These are phyloP conservation scores for Colletotrichum sp. DNA, from an alignment of 2,329 filamentous ascomycete genomes.

Conservation along the genomic window DNA sequence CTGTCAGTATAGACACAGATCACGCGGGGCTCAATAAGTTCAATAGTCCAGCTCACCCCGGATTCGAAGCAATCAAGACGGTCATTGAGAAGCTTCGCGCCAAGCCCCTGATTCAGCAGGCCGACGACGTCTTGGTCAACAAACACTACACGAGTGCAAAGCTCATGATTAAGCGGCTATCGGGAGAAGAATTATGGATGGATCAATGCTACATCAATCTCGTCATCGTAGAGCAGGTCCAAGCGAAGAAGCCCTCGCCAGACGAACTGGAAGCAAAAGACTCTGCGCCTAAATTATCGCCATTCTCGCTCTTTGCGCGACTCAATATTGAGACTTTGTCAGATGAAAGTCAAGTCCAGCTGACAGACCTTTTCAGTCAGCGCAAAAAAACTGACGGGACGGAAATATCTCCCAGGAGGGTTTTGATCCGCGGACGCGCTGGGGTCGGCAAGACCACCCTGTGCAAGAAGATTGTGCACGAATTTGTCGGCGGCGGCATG, in stretches of 20 bases:
- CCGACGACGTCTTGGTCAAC: conserved; percentile 26
- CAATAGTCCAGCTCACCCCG: conserved; percentile 5
- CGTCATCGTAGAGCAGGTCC: conserved; percentile 32
- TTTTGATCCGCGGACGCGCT: conserved; percentile 35
- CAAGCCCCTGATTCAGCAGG: background rate
- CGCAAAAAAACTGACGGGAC: background rate
- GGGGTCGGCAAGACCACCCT: conserved; percentile 42
- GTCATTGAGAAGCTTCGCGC: conserved; percentile 22
- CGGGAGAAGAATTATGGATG: conserved; percentile 35
- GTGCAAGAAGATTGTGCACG: conserved; percentile 42
- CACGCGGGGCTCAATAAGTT: conserved; percentile 30
- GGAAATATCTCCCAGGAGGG: background rate
- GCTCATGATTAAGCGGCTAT: conserved; percentile 39
- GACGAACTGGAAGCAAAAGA: background rate
- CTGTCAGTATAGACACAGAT: background rate
- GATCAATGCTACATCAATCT: conserved; percentile 46
- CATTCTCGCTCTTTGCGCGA: background rate
- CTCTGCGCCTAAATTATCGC: background rate
- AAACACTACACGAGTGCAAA: conserved; percentile 25
- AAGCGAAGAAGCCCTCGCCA: background rate
- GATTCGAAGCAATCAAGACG: conserved; percentile 22
- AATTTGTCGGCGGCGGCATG: conserved; percentile 26
- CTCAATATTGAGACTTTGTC: background rate
- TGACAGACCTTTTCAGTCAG: background rate
- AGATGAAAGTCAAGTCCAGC: background rate